phyloP scores from a whole-genome alignment of 257 asterid genomes.

The Ehretia macrophylla region DNA sequence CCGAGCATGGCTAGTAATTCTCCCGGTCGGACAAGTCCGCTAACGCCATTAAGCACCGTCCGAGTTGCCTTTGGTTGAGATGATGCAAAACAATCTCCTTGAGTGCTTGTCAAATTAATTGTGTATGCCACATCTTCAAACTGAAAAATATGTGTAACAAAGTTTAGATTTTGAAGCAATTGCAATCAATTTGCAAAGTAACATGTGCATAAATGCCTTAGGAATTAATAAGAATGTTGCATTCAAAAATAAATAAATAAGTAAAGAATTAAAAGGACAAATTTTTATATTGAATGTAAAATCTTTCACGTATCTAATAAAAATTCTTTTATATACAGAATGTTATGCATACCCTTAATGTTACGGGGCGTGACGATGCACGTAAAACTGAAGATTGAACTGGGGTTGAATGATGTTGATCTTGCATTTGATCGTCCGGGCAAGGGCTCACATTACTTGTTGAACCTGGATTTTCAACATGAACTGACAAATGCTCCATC shows the following conservation, averaged over 20 bases:
- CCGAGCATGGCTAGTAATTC: constrained; percentile 84
- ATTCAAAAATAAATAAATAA: too few species aligned
- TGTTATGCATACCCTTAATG: constrained; percentile 51
- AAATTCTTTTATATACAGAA: too few species aligned
- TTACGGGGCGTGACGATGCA: constrained; percentile 43
- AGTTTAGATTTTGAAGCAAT: too few species aligned
- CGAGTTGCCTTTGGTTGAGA: constrained; percentile 40
- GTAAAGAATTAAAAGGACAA: too few species aligned
- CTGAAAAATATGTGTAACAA: constrained; percentile 25
- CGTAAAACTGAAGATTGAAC: constrained; percentile 41
- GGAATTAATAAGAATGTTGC: too few species aligned
- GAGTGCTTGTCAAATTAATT: constrained; percentile 25
- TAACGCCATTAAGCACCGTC: constrained; percentile 45
- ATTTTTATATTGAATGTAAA: too few species aligned
- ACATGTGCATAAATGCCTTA: too few species aligned
- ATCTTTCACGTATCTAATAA: too few species aligned
- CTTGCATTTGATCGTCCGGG: constrained; percentile 21
- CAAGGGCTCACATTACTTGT: constrained; percentile 45
- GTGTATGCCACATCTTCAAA: constrained; percentile 72
- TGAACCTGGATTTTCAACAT: constrained; percentile 33
- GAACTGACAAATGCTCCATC: constrained; percentile 26
- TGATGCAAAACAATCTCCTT: constrained; percentile 14
- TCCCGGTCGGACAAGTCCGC: constrained; percentile 65
- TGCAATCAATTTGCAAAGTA: not conserved
- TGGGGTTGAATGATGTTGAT: constrained; percentile 20